Conservation (phyloP, 2,329 filamentous ascomycete species). For the Aureobasidium sp. region DNA sequence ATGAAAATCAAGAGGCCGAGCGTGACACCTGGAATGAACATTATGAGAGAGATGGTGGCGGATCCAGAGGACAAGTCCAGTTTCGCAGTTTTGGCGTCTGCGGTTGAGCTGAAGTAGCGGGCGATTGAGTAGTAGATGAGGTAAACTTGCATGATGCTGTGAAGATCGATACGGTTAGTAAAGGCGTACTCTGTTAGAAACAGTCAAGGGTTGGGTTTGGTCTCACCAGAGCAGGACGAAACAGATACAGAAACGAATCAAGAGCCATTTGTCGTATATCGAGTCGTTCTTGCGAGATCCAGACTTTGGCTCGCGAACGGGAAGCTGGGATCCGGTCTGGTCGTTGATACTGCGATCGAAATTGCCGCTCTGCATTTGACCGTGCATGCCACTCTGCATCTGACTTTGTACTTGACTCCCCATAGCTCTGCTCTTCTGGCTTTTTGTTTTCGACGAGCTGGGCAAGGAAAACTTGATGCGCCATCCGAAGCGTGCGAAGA, state of each 20-base stretch:
- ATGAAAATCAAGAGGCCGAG: slow-evolving; percentile 5
- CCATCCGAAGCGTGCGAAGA: slow-evolving; percentile 1
- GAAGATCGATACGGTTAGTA: not conserved
- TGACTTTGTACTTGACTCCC: not conserved
- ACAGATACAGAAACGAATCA: slow-evolving; percentile 17
- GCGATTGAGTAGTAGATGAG: slow-evolving; percentile 14
- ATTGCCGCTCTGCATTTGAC: not conserved
- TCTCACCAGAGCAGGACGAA: slow-evolving; percentile 15
- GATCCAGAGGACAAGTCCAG: slow-evolving; percentile 14
- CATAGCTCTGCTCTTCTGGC: not conserved
- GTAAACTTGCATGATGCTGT: slow-evolving; percentile 15
- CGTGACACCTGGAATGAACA: slow-evolving; percentile 11
- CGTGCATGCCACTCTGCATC: not conserved
- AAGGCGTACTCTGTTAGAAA: not conserved
- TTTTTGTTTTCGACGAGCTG: not conserved
- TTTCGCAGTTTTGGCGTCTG: not conserved
- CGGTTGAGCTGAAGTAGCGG: slow-evolving; percentile 1
- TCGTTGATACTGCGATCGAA: not conserved
- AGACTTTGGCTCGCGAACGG: not conserved
- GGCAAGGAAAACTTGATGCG: slow-evolving; percentile 6
- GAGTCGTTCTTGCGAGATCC: not conserved
- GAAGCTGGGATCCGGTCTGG: not conserved
- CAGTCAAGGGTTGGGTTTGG: not conserved
- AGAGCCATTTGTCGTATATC: slow-evolving; percentile 15
- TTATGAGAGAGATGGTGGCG: slow-evolving; percentile 9